Percentiles rank a stretch among this genome's conserved stretches.
These are phyloP conservation scores for Lupinus albus DNA, from an alignment of 306 rosid genomes.

Conservation along the genomic window DNA sequence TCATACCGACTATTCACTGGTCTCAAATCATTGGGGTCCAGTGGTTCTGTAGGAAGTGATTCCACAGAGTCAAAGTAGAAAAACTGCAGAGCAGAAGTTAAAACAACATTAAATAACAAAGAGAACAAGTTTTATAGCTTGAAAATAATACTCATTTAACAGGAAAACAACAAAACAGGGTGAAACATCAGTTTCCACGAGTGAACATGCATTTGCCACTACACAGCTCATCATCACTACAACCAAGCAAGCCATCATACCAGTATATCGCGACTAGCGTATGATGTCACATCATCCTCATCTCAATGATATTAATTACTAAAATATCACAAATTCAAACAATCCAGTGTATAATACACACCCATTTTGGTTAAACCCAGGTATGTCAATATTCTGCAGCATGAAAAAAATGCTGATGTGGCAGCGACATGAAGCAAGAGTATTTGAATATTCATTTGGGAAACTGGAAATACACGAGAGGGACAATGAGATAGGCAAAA, in stretches of 20 bases:
- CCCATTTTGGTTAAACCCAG: too few relatives aligned
- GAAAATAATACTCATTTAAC: not conserved
- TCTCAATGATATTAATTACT: not conserved
- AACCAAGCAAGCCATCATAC: not conserved
- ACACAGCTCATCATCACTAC: not conserved
- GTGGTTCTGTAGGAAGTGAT: constrained; percentile 75
- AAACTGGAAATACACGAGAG: too few relatives aligned
- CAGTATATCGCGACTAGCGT: not conserved
- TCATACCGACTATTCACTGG: constrained; percentile 80
- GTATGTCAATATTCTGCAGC: too few relatives aligned
- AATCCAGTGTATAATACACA: too few relatives aligned
- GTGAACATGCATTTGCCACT: not conserved
- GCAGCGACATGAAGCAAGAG: too few relatives aligned
- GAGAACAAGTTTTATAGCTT: not conserved
- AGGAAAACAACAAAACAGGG: not conserved
- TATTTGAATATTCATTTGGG: too few relatives aligned
- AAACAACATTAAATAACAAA: constrained; percentile 28
- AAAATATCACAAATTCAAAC: not conserved
- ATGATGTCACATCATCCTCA: not conserved
- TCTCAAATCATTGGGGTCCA: constrained; percentile 62
- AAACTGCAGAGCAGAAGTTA: constrained; percentile 53
- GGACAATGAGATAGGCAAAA: too few relatives aligned
- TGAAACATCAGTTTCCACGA: not conserved
- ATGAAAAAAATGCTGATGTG: too few relatives aligned
- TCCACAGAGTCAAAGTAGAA: constrained; percentile 91